These are phyloP conservation scores for Amyloporia xantha DNA, from an alignment of 768 basidiomycete species.

Conservation along the genomic window DNA sequence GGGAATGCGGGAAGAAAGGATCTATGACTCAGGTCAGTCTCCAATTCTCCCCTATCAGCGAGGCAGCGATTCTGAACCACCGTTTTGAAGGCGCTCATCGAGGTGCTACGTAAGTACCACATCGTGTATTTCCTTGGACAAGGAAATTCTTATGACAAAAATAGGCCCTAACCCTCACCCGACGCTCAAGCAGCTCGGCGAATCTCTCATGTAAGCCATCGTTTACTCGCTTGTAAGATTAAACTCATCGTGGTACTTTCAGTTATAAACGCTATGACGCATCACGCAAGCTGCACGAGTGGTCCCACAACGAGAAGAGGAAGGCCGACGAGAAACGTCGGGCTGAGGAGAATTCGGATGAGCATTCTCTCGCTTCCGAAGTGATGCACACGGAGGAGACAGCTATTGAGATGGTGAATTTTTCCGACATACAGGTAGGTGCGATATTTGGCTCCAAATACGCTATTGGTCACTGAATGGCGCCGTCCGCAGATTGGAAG, in stretches of 20 bases:
- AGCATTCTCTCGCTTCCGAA: background rate
- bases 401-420: constrained; percentile 4
- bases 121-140: too few relatives aligned
- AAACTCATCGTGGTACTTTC: too few relatives aligned
- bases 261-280: background rate
- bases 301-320: background rate
- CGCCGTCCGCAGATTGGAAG: background rate
- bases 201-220: background rate
- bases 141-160: too few relatives aligned
- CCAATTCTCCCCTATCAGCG: background rate
- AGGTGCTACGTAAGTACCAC: too few relatives aligned
- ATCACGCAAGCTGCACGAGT: background rate
- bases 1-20: constrained; percentile 14
- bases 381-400: background rate
- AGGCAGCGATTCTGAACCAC: too few relatives aligned
- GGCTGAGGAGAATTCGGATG: background rate
- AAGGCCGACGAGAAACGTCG: background rate
- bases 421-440: constrained; percentile 2
- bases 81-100: too few relatives aligned
- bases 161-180: background rate
- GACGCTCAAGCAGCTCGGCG: background rate
- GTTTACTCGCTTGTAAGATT: too few relatives aligned
- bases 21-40: constrained; percentile 13
- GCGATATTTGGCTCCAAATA: background rate
- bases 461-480: background rate